Conservation (phyloP, 768 basidiomycete species). For the Auriscalpium microsporum region DNA sequence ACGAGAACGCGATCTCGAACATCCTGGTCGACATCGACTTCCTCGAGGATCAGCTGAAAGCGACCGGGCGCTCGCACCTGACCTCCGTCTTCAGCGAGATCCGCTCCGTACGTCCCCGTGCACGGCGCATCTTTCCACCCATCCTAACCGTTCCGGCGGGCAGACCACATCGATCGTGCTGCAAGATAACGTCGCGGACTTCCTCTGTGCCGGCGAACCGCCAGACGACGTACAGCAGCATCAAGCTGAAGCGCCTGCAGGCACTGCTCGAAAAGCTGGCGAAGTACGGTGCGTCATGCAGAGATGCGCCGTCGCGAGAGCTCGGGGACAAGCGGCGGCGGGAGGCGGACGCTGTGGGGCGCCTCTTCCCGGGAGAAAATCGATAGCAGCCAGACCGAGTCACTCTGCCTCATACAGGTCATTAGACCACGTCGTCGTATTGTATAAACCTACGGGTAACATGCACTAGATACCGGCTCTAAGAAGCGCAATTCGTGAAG, state of each 20-base stretch:
- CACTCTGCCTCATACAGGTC: neutral
- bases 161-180: constrained; percentile 70
- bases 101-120: constrained; percentile 46
- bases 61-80: constrained; percentile 65
- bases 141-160: neutral
- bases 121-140: neutral
- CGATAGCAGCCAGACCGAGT: constrained; percentile 30
- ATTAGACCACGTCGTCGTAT: neutral
- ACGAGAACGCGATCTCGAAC: constrained; percentile 84
- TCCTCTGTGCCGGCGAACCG: constrained; percentile 63
- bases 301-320: constrained; percentile 53
- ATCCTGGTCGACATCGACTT: constrained; percentile 82
- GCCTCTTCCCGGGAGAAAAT: constrained; percentile 65
- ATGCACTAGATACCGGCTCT: constrained; percentile 12
- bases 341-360: constrained; percentile 71
- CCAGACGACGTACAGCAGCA: constrained; percentile 52
- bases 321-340: constrained; percentile 63
- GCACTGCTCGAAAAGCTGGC: constrained; percentile 73
- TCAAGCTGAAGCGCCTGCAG: constrained; percentile 67
- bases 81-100: constrained; percentile 71
- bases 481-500: constrained; percentile 9
- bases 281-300: constrained; percentile 52
- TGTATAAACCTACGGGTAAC: neutral
- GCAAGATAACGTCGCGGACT: constrained; percentile 68
- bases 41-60: constrained; percentile 77